Percentiles rank a stretch among this genome's conserved stretches.
Conservation (phyloP, 345 rosid species). For the Melaleuca quinquenervia region DNA sequence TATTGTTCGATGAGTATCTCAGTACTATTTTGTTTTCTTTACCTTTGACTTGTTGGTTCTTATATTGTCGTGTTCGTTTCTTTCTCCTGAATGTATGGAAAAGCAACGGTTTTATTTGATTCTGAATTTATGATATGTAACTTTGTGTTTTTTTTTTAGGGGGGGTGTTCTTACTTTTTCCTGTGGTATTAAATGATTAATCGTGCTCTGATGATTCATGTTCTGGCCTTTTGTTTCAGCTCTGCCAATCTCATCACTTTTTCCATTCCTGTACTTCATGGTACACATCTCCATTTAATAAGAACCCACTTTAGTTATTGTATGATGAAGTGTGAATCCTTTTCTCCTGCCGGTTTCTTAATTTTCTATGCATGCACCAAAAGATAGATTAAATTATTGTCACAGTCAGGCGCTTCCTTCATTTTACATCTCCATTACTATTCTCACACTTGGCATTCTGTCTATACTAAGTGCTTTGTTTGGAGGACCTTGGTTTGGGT, state of each 20-base stretch:
- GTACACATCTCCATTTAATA: not conserved
- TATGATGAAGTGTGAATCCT: not conserved
- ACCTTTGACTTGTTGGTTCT: not conserved
- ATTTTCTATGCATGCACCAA: not conserved
- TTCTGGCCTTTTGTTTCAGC: not conserved
- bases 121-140: not conserved
- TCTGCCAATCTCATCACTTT: slow-evolving; percentile 3
- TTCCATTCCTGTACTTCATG: slow-evolving; percentile 15
- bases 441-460: not conserved
- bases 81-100: not conserved
- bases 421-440: not conserved
- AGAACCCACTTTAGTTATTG: not conserved
- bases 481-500: not conserved
- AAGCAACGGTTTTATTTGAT: not conserved
- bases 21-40: not conserved
- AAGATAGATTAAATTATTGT: not conserved
- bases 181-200: not conserved
- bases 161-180: not conserved
- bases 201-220: not conserved
- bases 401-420: not conserved
- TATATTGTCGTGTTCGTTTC: not conserved
- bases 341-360: not conserved
- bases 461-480: not conserved
- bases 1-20: not conserved
- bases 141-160: not conserved